Conservation (phyloP, 768 basidiomycete genomes). For the Hirschioporus abietinus region DNA sequence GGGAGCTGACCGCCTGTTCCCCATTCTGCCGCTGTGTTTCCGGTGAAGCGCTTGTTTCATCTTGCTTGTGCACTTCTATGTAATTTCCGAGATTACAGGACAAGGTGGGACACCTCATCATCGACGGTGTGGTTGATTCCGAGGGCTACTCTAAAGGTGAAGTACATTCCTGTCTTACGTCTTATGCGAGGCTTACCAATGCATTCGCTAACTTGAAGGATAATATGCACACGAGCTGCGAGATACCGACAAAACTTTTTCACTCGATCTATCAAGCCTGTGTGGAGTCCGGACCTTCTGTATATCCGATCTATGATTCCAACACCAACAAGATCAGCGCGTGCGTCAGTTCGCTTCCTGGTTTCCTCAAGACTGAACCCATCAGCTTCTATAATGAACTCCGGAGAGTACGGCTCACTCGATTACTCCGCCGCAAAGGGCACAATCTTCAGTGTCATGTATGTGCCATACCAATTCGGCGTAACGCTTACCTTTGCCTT, state of each 20-base stretch:
- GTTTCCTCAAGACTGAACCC: conserved; percentile 8
- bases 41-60: neutral
- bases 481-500: conserved; percentile 17
- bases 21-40: neutral
- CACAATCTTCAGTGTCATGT: conserved; percentile 10
- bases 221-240: conserved; percentile 9
- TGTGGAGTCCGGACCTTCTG: conserved; percentile 8
- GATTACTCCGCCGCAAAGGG: conserved; percentile 8
- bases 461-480: conserved; percentile 14
- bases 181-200: neutral
- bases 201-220: conserved; percentile 18
- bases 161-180: conserved; percentile 2
- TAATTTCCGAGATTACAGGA: conserved; percentile 16
- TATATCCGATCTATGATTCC: conserved; percentile 13
- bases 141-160: conserved; percentile 18
- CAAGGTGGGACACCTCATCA: conserved; percentile 26
- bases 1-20: neutral
- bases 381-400: conserved; percentile 7
- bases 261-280: conserved; percentile 8
- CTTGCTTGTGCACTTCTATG: neutral
- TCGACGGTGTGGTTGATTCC: conserved; percentile 25
- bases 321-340: conserved; percentile 5
- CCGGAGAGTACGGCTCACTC: conserved; percentile 9
- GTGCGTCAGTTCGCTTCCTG: conserved; percentile 5
- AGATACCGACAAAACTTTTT: conserved; percentile 9